These are phyloP conservation scores for Astraeus odoratus DNA, from an alignment of 768 basidiomycete genomes.

Conservation along the genomic window DNA sequence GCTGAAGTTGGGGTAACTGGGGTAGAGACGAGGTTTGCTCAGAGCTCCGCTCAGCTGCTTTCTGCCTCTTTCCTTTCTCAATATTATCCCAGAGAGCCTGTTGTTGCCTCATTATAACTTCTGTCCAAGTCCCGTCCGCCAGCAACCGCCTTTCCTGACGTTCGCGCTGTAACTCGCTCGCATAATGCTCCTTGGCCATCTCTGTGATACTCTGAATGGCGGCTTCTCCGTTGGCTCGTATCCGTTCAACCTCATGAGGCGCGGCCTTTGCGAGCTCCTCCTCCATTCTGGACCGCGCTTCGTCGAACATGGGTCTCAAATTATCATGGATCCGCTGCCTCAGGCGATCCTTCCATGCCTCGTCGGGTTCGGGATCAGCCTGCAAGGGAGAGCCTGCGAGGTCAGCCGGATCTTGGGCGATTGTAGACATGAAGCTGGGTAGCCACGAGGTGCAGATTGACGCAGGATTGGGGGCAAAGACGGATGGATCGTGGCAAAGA, in stretches of 20 bases:
- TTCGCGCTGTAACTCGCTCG: slow-evolving; percentile 38
- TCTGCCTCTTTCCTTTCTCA: slow-evolving; percentile 31
- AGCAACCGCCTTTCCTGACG: slow-evolving; percentile 46
- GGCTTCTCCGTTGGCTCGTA: slow-evolving; percentile 32
- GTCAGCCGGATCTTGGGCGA: slow-evolving; percentile 13
- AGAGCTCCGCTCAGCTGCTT: slow-evolving; percentile 3
- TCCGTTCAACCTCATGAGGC: slow-evolving; percentile 27
- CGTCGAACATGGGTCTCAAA: slow-evolving; percentile 39
- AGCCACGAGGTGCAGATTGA: slow-evolving; percentile 4
- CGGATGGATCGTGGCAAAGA: background rate
- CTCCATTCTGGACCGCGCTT: slow-evolving; percentile 54
- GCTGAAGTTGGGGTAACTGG: slow-evolving; percentile 2
- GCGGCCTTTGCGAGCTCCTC: slow-evolving; percentile 41
- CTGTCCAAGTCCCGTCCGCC: slow-evolving; percentile 33
- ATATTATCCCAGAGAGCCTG: slow-evolving; percentile 43
- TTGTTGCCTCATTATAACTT: slow-evolving; percentile 30
- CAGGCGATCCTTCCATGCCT: slow-evolving; percentile 45
- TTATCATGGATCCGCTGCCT: slow-evolving; percentile 46
- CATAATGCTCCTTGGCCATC: slow-evolving; percentile 42
- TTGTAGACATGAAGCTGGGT: slow-evolving; percentile 17
- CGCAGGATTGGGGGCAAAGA: background rate
- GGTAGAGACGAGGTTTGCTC: slow-evolving; percentile 1
- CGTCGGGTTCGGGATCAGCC: slow-evolving; percentile 42
- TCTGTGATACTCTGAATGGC: slow-evolving; percentile 39
- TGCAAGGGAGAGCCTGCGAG: slow-evolving; percentile 6